Evolutionary conservation across 768 basidiomycete genomes (phyloP).

Genomic region (Calocera viscosa): DNA sequence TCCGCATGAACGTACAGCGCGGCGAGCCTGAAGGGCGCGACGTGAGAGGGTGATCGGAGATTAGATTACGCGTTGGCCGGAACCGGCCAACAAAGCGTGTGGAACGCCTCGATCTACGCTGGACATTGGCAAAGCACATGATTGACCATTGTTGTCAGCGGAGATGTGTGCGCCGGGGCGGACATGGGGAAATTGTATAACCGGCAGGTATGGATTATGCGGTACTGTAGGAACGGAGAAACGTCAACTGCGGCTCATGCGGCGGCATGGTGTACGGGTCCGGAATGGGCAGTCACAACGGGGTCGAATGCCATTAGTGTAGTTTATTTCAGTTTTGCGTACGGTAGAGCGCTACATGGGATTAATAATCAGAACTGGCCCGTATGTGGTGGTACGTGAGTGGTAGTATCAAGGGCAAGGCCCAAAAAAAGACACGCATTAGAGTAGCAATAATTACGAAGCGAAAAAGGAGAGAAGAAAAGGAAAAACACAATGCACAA

Average conservation of each 20-base stretch:
- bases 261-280: too few species aligned
- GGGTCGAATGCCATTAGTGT: neutral
- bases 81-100: neutral
- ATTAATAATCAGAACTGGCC: neutral
- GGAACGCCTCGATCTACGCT: neutral
- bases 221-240: too few species aligned
- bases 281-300: too few species aligned
- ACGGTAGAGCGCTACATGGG: neutral
- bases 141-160: neutral
- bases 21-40: too few species aligned
- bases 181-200: too few species aligned
- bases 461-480: neutral
- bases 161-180: neutral
- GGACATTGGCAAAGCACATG: neutral
- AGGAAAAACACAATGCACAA: neutral
- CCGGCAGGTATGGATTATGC: too few species aligned
- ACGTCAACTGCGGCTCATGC: too few species aligned
- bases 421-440: neutral
- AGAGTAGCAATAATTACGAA: neutral
- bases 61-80: constrained; percentile 4
- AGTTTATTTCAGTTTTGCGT: neutral
- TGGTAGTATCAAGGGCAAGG: neutral
- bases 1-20: too few species aligned
- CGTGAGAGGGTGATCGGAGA: neutral
- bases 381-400: neutral